Evolutionary conservation across 768 basidiomycete genomes (phyloP), one percentile per base, ranked within the genome.

Genomic region (Tricholoma saponaceum): DNA sequence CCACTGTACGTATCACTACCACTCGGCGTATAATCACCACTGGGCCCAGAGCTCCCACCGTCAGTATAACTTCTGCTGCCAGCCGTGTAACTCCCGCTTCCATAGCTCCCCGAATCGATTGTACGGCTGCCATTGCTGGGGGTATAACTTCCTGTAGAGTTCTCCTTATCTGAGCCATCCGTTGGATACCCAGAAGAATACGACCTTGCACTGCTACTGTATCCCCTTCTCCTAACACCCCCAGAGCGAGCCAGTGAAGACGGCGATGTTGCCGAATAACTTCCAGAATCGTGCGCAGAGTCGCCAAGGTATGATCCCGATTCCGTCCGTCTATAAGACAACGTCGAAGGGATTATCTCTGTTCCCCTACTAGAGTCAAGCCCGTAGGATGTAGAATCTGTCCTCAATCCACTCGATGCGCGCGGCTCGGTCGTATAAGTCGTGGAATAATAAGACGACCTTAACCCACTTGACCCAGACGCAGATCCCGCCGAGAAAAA

Each of bases 81-180:
- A 26, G 56, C 33, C 5, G 59, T 56, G 39, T 60, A 60, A 22
- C 63, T 62, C 16, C 64, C 62, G 37, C 60, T 64, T 4, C 55
- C 61, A 26, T 53, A 58, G 25, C 54, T 59, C 43, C 51, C 20
- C 4, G 53, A 54, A n/a, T 54, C 64, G 16, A 66, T 59, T 1
- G 70, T 71, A 54, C 71, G 72, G 28, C 71, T 70, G 10, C 72
- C 51, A 44, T 67, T 56, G n/a, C 55, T 54, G n/a, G 57, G 59
- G 2, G 63, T 59, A 14, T 62, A 58, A 35, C 61, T 62, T 25
- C 62, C 61, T 35, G 53, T 62, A 5, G 67, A 69, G 61, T 86
- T 85, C 68, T 86, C 86, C 66, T 84, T 86, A 59, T 89, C 84
- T 0, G 81, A 82, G 10, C 72, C 73, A n/a, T 73, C 72, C 3